These are phyloP conservation scores for Lyophyllum atratum DNA, from an alignment of 768 basidiomycete species.

Conservation along the genomic window DNA sequence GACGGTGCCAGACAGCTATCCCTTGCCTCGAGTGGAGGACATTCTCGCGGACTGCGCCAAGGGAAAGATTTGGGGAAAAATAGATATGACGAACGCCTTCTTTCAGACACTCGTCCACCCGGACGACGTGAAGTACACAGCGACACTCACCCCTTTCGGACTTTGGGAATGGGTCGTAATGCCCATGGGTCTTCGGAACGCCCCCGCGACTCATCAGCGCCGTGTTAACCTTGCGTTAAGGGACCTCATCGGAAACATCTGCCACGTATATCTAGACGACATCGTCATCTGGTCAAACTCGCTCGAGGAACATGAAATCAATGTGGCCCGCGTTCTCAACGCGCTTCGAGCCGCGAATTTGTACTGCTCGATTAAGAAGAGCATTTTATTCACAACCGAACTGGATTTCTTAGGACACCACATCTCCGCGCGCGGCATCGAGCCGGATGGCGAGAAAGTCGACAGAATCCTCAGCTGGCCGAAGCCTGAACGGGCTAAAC, in stretches of 20 bases:
- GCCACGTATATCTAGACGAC: background rate
- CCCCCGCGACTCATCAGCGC: background rate
- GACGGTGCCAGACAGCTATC: background rate
- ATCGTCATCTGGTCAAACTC: background rate
- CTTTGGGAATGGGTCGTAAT: background rate
- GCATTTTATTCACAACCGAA: background rate
- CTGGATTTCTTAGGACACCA: conserved; percentile 35
- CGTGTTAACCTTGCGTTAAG: background rate
- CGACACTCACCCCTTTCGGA: background rate
- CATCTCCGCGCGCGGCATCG: conserved; percentile 36
- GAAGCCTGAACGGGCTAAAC: conserved; percentile 5
- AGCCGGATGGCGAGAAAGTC: conserved; percentile 21
- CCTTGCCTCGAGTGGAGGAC: background rate
- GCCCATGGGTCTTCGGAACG: background rate
- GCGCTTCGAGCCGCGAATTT: background rate
- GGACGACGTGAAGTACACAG: background rate
- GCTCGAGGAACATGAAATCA: background rate
- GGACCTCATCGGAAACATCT: background rate
- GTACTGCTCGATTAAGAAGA: background rate
- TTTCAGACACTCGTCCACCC: background rate
- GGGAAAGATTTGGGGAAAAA: background rate
- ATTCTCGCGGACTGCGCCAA: background rate
- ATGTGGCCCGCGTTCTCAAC: background rate
- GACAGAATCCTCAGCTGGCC: conserved; percentile 32
- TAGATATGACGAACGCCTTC: background rate